Evolutionary conservation across 2,329 filamentous ascomycete species (phyloP).

Genomic region (Ustulina deusta): DNA sequence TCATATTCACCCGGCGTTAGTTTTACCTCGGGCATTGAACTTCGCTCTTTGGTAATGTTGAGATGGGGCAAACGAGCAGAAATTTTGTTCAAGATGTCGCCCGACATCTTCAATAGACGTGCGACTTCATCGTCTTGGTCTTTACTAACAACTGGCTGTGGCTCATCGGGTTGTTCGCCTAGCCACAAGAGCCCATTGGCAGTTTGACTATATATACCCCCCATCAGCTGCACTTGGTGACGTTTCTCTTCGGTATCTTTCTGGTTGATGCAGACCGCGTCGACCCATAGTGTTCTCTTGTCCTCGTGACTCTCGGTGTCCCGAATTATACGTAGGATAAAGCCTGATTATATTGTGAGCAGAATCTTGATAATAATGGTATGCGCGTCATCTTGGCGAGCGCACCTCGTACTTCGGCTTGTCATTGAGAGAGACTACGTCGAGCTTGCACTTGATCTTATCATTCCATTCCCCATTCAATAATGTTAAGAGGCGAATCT

Average conservation of each 20-base stretch:
- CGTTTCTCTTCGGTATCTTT: constrained; percentile 18
- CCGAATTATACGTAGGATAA: constrained; percentile 26
- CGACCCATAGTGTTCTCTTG: constrained; percentile 24
- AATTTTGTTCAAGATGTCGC: constrained; percentile 5
- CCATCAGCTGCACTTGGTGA: constrained; percentile 22
- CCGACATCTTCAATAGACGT: constrained; percentile 1
- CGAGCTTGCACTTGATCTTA: constrained; percentile 21
- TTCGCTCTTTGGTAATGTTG: constrained; percentile 1
- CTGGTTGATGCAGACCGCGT: constrained; percentile 28
- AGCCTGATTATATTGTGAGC: constrained; percentile 11
- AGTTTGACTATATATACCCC: constrained; percentile 29
- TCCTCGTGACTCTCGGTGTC: neutral
- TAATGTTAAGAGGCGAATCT: constrained; percentile 28
- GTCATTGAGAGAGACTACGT: constrained; percentile 22
- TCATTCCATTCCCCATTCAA: constrained; percentile 26
- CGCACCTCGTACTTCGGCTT: constrained; percentile 29
- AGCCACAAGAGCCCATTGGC: constrained; percentile 27
- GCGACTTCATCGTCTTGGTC: constrained; percentile 18
- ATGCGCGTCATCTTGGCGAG: no score
- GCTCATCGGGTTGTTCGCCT: constrained; percentile 24
- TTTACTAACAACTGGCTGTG: constrained; percentile 9
- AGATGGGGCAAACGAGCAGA: constrained; percentile 14
- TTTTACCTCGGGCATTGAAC: constrained; percentile 11
- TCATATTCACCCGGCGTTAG: constrained; percentile 9
- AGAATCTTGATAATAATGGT: neutral